These are phyloP conservation scores for Tetracentron sinense DNA, from an alignment of 164 flowering plant genomes.

Conservation along the genomic window DNA sequence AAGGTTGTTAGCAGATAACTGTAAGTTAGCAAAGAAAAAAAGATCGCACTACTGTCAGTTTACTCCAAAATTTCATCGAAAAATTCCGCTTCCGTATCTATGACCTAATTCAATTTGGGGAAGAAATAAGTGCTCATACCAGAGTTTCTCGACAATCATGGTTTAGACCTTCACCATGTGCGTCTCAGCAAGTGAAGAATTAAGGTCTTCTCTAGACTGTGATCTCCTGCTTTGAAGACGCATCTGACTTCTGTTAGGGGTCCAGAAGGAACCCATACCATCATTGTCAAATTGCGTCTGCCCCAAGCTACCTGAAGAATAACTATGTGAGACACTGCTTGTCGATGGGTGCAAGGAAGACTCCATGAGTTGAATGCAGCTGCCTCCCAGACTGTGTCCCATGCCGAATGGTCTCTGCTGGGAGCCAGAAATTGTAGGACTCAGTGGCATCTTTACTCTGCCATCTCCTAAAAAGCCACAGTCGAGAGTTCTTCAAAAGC, in stretches of 20 bases:
- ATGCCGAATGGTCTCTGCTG: conserved; percentile 59
- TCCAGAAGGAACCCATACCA: conserved; percentile 62
- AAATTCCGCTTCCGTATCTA: too few relatives aligned
- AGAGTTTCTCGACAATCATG: conserved; percentile 8
- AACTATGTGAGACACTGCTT: conserved; percentile 80
- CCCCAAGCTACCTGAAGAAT: conserved; percentile 82
- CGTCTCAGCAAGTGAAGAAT: conserved; percentile 65
- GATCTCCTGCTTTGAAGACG: conserved; percentile 95
- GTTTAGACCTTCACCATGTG: conserved; percentile 59
- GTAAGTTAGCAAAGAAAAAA: too few relatives aligned
- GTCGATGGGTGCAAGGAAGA: conserved; percentile 57
- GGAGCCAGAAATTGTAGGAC: conserved; percentile 68
- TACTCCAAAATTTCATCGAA: too few relatives aligned
- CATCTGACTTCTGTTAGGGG: conserved; percentile 84
- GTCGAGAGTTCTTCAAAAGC: background rate
- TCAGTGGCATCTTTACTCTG: conserved; percentile 80
- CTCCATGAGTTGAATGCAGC: conserved; percentile 69
- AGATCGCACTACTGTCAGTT: too few relatives aligned
- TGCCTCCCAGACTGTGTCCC: conserved; percentile 48
- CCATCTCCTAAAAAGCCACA: conserved; percentile 61
- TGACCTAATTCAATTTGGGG: background rate
- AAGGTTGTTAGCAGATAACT: too few relatives aligned
- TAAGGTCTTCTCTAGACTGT: conserved; percentile 95
- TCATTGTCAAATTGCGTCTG: conserved; percentile 78
- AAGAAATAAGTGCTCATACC: conserved; percentile 23